Base-by-base conservation (phyloP, 441 rosid genomes). In the Manihot esculenta region DNA sequence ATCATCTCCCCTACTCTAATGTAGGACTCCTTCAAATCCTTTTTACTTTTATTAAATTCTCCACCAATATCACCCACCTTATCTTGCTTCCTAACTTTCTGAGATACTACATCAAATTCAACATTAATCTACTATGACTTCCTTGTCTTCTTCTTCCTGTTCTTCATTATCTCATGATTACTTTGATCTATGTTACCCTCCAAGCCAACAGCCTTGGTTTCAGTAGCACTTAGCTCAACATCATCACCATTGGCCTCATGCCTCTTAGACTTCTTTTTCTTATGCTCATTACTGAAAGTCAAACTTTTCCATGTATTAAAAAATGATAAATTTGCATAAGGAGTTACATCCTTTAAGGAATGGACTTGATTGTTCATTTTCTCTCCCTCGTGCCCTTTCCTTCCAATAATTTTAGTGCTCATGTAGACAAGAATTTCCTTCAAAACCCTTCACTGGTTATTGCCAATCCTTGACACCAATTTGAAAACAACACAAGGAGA, bases 401-500 rank as follows among this genome's bases (percentile, higher is more conserved):
- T 71, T 44, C 27, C 44, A 62, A 21, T 24, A 23, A 13, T 50
- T 38, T 61, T 62, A 24, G 54, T 42, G 35, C 60, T 60, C 74
- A 70, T 60, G 54, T n/a, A 38, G 38, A 21, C 14, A 33, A 48
- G 27, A 49, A 51, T 15, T 21, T 53, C 48, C 33, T 24, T 49
- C 42, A 23, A 7, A 62, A 11, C 8, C 50, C 48, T 50, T 70
- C 68, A 69, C 64, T 69, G 64, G 64, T 69, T 57, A 57, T 42
- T n/a, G 74, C 50, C 73, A 70, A 70, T 70, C 66, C 49, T 68
- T 70, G 67, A 7, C 17, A 15, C 21, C 33, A 70, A 70, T 70
- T 61, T 70, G 74, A 35, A 70, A 60, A 49, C 66, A 70, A 51
- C 73, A 71, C 50, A 69, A 42, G 62, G 55, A 69, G 62, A 44